phyloP scores from a whole-genome alignment of 108 stramenopile species.

The Epithemia pelagica region DNA sequence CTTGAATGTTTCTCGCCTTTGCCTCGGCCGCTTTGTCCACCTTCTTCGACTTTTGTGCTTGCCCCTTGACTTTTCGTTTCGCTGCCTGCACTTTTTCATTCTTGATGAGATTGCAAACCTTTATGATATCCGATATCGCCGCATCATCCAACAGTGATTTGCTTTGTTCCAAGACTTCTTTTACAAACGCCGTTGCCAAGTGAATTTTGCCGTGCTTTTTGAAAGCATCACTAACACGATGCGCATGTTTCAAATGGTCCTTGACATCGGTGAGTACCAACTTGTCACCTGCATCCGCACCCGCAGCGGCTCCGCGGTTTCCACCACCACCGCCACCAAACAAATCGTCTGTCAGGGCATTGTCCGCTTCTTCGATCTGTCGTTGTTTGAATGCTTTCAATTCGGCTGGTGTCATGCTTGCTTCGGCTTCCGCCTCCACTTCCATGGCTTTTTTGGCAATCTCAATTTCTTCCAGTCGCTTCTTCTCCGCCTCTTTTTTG shows the following conservation, averaged over 20 bases:
- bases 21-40: conserved; percentile 69
- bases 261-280: conserved; percentile 79
- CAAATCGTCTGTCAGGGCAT: conserved; percentile 75
- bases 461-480: conserved; percentile 61
- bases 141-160: conserved; percentile 82
- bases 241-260: conserved; percentile 86
- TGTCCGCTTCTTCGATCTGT: conserved; percentile 70
- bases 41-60: conserved; percentile 86
- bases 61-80: conserved; percentile 73
- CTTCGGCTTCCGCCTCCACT: conserved; percentile 80
- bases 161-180: conserved; percentile 69
- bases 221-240: conserved; percentile 65
- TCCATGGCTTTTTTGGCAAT: conserved; percentile 79
- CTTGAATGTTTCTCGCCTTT: conserved; percentile 64
- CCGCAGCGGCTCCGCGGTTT: conserved; percentile 6
- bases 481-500: conserved; percentile 67
- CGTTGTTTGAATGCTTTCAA: conserved; percentile 41
- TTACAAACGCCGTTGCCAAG: conserved; percentile 67
- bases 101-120: conserved; percentile 84
- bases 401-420: conserved; percentile 81
- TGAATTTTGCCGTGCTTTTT: conserved; percentile 79
- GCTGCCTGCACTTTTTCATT: conserved; percentile 84
- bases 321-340: conserved; percentile 57
- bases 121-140: conserved; percentile 84
- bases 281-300: conserved; percentile 33